Base-by-base conservation (phyloP, 2,329 filamentous ascomycete species). In the Colletotrichum somersetense region DNA sequence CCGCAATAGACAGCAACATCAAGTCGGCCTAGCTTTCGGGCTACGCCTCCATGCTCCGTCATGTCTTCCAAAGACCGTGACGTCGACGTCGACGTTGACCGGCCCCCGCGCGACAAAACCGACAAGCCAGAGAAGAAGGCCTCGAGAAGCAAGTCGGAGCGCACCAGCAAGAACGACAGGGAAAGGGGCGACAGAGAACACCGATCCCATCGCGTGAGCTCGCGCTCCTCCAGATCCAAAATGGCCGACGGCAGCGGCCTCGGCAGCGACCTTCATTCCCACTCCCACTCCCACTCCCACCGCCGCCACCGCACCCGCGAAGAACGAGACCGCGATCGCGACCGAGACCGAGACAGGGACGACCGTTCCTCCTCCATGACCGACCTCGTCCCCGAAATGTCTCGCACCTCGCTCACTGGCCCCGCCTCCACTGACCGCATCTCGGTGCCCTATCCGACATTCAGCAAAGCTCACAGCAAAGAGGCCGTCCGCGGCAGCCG, bases 391-490 rank as follows among this genome's bases (percentile, higher is more conserved):
- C 85, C 85, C 30, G 85, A 86, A 77, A 79, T 88, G 62, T 79
- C 81, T 63, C 80, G 78, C 57, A 78, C 80, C 10, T 79, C 78
- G 30, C 73, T 83, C 30, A 64, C 69, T 40, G 66, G 66, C n/a
- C 67, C 67, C 18, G 79, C 81, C 56, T 83, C 80, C 72, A 79
- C 77, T 62, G 84, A 87, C 65, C 85, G 86, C 38, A 79, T 85
- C 44, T 88, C 87, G 73, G 79, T 93, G 53, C 92, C 93, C 8
- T 97, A 97, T 79, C 94, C 95, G 1, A 87, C 88, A 14, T 94
- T 97, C 81, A 96, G 93, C 83, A 98, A 97, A 83, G 93, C 93
- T 16, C 94, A 97, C 81, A 97, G 94, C 85, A 96, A 95, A 81
- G 96, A 98, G 83, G 89, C 91, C 56, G 89, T 97, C 66, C 87